These are phyloP conservation scores for Xylaria sp. DNA, from an alignment of 2,329 filamentous ascomycete genomes.

Conservation along the genomic window DNA sequence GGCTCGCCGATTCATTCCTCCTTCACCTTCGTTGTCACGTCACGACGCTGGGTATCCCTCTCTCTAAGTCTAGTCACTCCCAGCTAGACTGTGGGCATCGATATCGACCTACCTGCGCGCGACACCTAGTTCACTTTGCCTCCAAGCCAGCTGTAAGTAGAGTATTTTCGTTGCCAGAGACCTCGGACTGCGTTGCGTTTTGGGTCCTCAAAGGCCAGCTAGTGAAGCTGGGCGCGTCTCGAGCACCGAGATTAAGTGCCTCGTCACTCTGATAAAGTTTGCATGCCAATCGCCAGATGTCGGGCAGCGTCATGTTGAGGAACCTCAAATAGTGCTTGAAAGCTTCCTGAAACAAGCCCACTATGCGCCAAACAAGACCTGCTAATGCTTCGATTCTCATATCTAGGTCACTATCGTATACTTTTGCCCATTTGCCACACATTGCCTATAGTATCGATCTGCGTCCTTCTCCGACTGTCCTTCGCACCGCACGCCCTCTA, in stretches of 20 bases:
- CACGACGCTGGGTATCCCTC: background rate
- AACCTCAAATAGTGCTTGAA: background rate
- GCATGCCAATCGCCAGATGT: conserved; percentile 11
- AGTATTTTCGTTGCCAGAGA: background rate
- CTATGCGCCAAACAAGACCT: background rate
- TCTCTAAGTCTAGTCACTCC: background rate
- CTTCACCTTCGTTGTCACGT: background rate
- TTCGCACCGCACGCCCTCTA: background rate
- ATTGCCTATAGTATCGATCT: too few relatives aligned
- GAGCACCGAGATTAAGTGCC: background rate
- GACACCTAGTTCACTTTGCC: background rate
- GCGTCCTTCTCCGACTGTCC: too few relatives aligned
- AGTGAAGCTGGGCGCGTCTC: background rate
- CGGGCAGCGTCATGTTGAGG: background rate
- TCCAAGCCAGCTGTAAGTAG: conserved; percentile 7
- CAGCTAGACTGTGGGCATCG: background rate
- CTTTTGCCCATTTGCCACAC: conserved; percentile 14
- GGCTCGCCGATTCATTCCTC: background rate
- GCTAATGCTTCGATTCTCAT: conserved; percentile 16
- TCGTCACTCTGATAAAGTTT: background rate
- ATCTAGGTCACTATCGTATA: conserved; percentile 7
- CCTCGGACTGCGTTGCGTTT: background rate
- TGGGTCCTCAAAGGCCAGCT: background rate
- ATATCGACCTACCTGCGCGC: background rate
- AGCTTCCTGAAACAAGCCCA: background rate